Evolutionary conservation across 2,329 filamentous ascomycete genomes (phyloP).

Genomic region (Fusarium euwallaceae): DNA sequence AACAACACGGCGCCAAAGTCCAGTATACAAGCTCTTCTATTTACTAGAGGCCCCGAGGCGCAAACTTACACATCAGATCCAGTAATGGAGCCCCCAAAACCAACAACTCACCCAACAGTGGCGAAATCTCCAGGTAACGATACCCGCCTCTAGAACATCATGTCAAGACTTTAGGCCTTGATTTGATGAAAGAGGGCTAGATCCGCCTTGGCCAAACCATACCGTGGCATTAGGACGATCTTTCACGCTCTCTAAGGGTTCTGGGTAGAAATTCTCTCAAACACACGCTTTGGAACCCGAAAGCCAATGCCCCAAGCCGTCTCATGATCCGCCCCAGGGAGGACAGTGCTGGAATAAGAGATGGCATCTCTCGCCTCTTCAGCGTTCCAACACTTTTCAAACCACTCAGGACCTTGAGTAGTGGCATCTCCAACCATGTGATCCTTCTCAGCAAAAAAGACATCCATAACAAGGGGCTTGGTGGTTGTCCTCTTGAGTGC

Average conservation of each 20-base stretch:
- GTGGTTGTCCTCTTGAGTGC: neutral
- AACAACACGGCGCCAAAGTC: neutral
- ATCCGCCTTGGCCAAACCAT: neutral
- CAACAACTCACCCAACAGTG: neutral
- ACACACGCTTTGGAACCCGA: conserved; percentile 7
- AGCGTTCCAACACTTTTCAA: conserved; percentile 17
- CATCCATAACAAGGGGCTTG: conserved; percentile 6
- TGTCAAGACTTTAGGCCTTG: too few species aligned
- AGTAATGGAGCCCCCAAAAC: neutral
- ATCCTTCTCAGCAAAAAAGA: conserved; percentile 28
- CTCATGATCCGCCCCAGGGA: conserved; percentile 11
- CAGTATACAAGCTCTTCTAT: conserved; percentile 59
- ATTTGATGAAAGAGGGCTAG: neutral
- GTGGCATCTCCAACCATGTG: conserved; percentile 16
- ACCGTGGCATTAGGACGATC: too few species aligned
- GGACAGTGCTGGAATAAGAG: neutral
- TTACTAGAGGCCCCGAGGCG: neutral
- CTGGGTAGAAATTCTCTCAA: neutral
- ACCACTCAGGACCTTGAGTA: conserved; percentile 6
- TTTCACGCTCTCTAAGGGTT: neutral
- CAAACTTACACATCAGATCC: neutral
- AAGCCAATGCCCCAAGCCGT: conserved; percentile 18
- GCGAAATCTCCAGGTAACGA: neutral
- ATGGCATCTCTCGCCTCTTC: neutral
- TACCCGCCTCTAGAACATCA: neutral